These are phyloP conservation scores for Quercus lobata DNA, from an alignment of 331 rosid genomes.

Conservation along the genomic window DNA sequence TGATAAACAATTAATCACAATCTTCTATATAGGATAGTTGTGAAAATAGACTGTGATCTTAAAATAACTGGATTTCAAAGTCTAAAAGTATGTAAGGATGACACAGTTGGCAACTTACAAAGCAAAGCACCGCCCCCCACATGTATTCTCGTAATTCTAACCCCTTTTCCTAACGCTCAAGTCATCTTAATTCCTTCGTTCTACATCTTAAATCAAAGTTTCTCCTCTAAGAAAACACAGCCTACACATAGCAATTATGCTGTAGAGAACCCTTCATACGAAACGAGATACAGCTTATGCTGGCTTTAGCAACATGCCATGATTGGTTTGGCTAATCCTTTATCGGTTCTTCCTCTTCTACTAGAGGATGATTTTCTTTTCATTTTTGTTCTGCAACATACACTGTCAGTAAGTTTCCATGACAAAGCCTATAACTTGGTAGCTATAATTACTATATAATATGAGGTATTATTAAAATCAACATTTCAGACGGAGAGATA, in stretches of 20 bases:
- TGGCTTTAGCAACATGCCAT: no score
- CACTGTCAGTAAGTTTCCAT: no score
- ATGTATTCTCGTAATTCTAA: not conserved
- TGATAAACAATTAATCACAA: no score
- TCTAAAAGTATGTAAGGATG: not conserved
- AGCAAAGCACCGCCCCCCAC: not conserved
- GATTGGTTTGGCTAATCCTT: no score
- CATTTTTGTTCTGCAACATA: no score
- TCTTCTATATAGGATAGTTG: accelerated
- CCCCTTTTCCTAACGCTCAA: not conserved
- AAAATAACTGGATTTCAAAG: not conserved
- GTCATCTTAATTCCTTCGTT: conserved; percentile 1
- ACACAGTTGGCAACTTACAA: not conserved
- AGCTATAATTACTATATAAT: no score
- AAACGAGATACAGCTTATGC: not conserved
- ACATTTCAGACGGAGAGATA: no score
- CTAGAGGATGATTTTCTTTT: no score
- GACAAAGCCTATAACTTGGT: no score
- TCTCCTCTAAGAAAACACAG: not conserved
- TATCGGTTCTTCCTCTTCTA: no score
- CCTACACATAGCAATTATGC: not conserved
- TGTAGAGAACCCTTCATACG: not conserved
- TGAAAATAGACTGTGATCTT: accelerated
- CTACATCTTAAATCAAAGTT: not conserved
- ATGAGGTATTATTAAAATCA: no score